phyloP scores from a whole-genome alignment of 805 yeast genomes.

The Blastobotrys terrestris region DNA sequence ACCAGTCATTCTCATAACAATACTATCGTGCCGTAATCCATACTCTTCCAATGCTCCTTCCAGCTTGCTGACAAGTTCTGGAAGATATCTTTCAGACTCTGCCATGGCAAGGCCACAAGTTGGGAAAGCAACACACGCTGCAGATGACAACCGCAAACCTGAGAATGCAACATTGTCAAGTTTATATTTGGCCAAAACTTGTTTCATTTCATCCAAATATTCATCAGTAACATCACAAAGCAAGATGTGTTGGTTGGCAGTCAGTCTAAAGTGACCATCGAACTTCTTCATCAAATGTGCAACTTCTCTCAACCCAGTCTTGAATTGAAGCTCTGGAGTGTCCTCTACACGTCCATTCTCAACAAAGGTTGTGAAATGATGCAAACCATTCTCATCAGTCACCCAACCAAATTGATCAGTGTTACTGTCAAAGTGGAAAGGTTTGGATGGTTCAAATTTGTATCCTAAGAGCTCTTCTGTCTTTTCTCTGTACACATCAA shows the following conservation, averaged over 20 bases:
- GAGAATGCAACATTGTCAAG: slow-evolving; percentile 79
- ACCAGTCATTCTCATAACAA: slow-evolving; percentile 98
- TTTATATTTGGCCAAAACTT: slow-evolving; percentile 61
- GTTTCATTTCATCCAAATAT: slow-evolving; percentile 57
- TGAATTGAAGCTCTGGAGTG: slow-evolving; percentile 83
- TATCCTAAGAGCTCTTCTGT: slow-evolving; percentile 82
- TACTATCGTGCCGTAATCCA: slow-evolving; percentile 88
- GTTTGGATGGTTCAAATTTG: slow-evolving; percentile 61
- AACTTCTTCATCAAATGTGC: slow-evolving; percentile 59
- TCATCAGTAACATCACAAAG: slow-evolving; percentile 67
- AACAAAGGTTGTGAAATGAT: slow-evolving; percentile 89
- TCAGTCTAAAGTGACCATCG: slow-evolving; percentile 81
- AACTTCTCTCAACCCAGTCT: slow-evolving; percentile 73
- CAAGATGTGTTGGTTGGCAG: slow-evolving; percentile 92
- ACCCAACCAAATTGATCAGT: slow-evolving; percentile 93
- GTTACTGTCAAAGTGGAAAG: slow-evolving; percentile 77
- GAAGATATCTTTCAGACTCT: slow-evolving; percentile 89
- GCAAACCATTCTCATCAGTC: slow-evolving; percentile 64
- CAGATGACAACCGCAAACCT: slow-evolving; percentile 80
- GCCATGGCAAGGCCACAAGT: slow-evolving; percentile 99
- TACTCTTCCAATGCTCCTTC: slow-evolving; percentile 85
- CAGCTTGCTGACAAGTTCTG: slow-evolving; percentile 70
- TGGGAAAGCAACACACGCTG: slow-evolving; percentile 97
- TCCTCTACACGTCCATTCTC: slow-evolving; percentile 97
- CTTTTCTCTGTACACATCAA: slow-evolving; percentile 68